Base-by-base conservation (phyloP, 306 rosid genomes). In the Quercus ilex region DNA sequence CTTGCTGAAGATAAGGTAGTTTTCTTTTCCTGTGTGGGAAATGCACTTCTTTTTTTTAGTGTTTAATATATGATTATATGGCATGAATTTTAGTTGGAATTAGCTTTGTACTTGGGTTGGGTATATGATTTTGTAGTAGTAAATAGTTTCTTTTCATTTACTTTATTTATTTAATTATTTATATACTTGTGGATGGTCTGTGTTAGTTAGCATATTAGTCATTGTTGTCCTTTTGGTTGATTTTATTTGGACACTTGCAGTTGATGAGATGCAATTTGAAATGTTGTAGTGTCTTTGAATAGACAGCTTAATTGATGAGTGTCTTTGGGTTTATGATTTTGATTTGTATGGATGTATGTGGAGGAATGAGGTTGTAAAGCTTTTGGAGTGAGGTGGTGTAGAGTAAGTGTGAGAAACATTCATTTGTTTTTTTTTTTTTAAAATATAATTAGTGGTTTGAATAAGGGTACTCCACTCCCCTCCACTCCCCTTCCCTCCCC, bases 1-100 rank as follows among this genome's bases (percentile, higher is more conserved):
- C 84, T 95, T 49, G 96, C 98, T 4, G 96, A 93, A 81, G 99
- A 95, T 41, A 95, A 95, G 96, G 99, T 95, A 53, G 10, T 41
- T 28, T 68, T 76, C 14, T 14, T 3, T 19, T 14, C 0, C 19
- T 4, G 13, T 9, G 51, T 33, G 3, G 72, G 19, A 68, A 68
- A 19, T 49, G 53, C 4, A 9, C 5, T 18, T 18, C 10, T 23
- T n/a, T 18, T 0, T 19, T 19, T 68, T 4, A 33, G 6, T 18
- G 38, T 20, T 19, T 68, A 8, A 35, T 18, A n/a, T 68, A 33
- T 9, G 25, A 18, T 49, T 49, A 49, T 35, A 68, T 68, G 51
- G 3, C 18, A 19, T 33, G 52, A 12, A n/a, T 19, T 23, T 35
- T 68, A 8, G 52, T 46, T 68, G 15, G 71, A 67, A 31, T 30